Evolutionary conservation across 805 yeast species (phyloP).

Genomic region (Scheffersomyces spartinae): DNA sequence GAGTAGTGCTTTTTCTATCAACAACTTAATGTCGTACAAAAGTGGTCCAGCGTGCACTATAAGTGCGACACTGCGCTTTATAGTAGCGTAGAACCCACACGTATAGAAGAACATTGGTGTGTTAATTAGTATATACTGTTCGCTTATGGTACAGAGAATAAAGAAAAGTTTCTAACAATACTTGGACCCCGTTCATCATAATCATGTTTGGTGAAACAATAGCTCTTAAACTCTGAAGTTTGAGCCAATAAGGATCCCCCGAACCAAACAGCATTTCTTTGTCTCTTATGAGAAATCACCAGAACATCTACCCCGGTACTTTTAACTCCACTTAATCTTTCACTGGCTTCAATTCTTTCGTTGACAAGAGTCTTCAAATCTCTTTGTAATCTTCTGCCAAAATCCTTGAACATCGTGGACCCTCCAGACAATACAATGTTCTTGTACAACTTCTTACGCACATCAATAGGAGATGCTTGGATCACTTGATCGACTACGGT

Average conservation of each 20-base stretch:
- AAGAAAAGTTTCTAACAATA: slow-evolving; percentile 92
- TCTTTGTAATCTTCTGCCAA: slow-evolving; percentile 94
- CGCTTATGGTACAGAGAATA: slow-evolving; percentile 84
- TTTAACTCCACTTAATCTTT: slow-evolving; percentile 59
- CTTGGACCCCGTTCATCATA: slow-evolving; percentile 98
- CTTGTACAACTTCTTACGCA: slow-evolving; percentile 89
- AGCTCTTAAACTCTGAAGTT: slow-evolving; percentile 91
- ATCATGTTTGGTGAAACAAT: slow-evolving; percentile 94
- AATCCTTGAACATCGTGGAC: slow-evolving; percentile 96
- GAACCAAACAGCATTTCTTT: slow-evolving; percentile 98
- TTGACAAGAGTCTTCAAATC: slow-evolving; percentile 82
- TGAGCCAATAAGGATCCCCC: slow-evolving; percentile 97
- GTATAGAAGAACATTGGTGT: no score
- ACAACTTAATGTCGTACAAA: no score
- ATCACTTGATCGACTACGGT: slow-evolving; percentile 92
- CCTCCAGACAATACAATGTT: slow-evolving; percentile 97
- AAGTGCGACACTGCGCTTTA: no score
- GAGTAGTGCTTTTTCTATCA: no score
- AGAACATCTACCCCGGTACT: slow-evolving; percentile 95
- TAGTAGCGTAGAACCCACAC: no score
- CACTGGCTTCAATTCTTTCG: slow-evolving; percentile 77
- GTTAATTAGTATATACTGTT: no score
- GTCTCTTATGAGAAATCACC: slow-evolving; percentile 94
- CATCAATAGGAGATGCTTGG: slow-evolving; percentile 94
- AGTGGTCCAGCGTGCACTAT: no score